These are phyloP conservation scores for Carex sylvatica DNA, from an alignment of 202 grass and related monocot species.

Conservation along the genomic window DNA sequence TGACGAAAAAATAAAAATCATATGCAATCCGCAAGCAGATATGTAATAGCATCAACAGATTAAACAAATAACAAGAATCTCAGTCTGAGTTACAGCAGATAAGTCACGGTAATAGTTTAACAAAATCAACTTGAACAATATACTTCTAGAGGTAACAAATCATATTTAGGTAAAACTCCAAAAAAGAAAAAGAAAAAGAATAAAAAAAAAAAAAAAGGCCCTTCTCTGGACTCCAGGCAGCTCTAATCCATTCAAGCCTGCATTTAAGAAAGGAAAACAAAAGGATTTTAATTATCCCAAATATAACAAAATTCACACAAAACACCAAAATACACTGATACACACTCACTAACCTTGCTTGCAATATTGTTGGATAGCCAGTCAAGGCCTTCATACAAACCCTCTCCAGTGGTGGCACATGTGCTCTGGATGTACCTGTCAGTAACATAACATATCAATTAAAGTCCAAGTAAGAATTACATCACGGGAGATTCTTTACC, in stretches of 20 bases:
- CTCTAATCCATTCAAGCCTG: slow-evolving; percentile 12
- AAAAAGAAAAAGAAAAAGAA: not conserved
- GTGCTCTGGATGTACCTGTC: slow-evolving; percentile 48
- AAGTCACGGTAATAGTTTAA: slow-evolving; percentile 20
- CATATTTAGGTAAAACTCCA: slow-evolving; percentile 16
- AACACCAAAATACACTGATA: not conserved
- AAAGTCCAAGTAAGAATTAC: not conserved
- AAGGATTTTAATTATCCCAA: not conserved
- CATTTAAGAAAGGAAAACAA: slow-evolving; percentile 12
- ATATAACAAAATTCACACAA: not conserved
- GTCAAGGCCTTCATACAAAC: slow-evolving; percentile 43
- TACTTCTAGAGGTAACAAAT: slow-evolving; percentile 19
- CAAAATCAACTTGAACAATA: slow-evolving; percentile 18
- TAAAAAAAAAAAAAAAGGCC: not conserved
- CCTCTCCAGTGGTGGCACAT: slow-evolving; percentile 42
- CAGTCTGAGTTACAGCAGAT: slow-evolving; percentile 12
- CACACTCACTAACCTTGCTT: slow-evolving; percentile 33
- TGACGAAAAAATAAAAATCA: not conserved
- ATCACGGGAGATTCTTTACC: not conserved
- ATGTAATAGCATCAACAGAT: slow-evolving; percentile 8
- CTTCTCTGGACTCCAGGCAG: slow-evolving; percentile 7
- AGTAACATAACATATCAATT: slow-evolving; percentile 3
- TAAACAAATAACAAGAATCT: slow-evolving; percentile 19
- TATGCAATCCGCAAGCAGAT: not conserved
- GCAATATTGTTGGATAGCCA: slow-evolving; percentile 49